phyloP scores from a whole-genome alignment of 2,329 filamentous ascomycete species.

The Pseudogymnoascus destructans region DNA sequence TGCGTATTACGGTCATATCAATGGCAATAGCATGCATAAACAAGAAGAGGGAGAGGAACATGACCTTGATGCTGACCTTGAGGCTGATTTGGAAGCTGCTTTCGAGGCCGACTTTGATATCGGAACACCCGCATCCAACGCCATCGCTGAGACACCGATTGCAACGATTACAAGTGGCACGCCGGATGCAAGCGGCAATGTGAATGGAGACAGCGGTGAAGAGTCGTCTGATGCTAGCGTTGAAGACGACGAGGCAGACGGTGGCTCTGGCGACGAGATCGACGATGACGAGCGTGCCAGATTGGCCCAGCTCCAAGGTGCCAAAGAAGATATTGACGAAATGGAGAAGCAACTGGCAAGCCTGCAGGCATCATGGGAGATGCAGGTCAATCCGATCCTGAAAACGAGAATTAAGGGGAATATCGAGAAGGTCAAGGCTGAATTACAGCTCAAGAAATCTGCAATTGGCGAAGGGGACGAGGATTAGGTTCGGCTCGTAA shows the following conservation, averaged over 20 bases:
- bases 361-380: constrained; percentile 30
- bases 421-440: constrained; percentile 37
- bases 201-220: constrained; percentile 27
- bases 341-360: constrained; percentile 36
- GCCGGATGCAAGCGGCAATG: constrained; percentile 11
- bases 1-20: constrained; percentile 22
- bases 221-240: constrained; percentile 33
- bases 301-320: constrained; percentile 33
- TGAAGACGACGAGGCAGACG: constrained; percentile 32
- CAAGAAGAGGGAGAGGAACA: constrained; percentile 22
- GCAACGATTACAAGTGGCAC: constrained; percentile 20
- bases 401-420: constrained; percentile 36
- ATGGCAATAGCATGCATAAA: constrained; percentile 14
- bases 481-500: constrained; percentile 14
- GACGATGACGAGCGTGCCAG: constrained; percentile 39
- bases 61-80: constrained; percentile 10
- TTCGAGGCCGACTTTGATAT: constrained; percentile 27
- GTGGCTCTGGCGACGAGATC: constrained; percentile 30
- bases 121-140: constrained; percentile 25
- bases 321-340: constrained; percentile 41
- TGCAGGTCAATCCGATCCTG: constrained; percentile 35
- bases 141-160: constrained; percentile 18
- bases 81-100: constrained; percentile 27
- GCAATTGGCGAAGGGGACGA: constrained; percentile 26
- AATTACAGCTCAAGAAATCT: constrained; percentile 39